Evolutionary conservation across 306 rosid species (phyloP), one percentile per base, ranked within the genome.

Genomic region (Vigna unguiculata): DNA sequence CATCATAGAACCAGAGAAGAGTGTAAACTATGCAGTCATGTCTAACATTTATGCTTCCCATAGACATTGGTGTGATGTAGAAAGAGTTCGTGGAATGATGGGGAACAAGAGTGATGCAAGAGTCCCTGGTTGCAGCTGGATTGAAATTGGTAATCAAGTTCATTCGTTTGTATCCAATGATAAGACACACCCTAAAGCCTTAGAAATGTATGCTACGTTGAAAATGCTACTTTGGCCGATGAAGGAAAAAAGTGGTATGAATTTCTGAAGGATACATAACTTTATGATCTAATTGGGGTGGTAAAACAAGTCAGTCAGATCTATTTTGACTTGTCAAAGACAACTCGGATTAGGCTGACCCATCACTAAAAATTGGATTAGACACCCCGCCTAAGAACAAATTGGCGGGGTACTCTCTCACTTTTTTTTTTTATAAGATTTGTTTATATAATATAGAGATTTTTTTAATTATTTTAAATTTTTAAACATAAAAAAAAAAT

Each of bases 51-150:
- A 81, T 78, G 93, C 96, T 66, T 80, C 85, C 61, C 82, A 85
- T 62, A 88, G 88, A 14, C 87, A 74, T 36, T 93, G 98, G 98
- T 25, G 0, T 21, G 90, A 87, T 12, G 93, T 83, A 36, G 93
- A 89, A 17, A 86, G 78, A 75, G 82, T 85, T 19, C 86, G 93
- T 2, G 74, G 70, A 79, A 71, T 66, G 82, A 87, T 88, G 83
- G 65, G 59, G 54, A 57, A 86, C 28, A 85, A 47, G 36, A 62
- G 82, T 76, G 85, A 65, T 74, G 48, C 75, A 17, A 90, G 86
- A 84, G 61, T 78, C 12, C 89, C 90, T 9, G 98, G 90, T 36
- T 85, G 69, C 83, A 90, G 97, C 84, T 87, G 98, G 93, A 54
- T 91, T 41, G 92, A 91, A 88, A 67, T 85, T 58, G 68, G 72